Base-by-base conservation (phyloP, 2,329 filamentous ascomycete species). In the Penicillium sp. region DNA sequence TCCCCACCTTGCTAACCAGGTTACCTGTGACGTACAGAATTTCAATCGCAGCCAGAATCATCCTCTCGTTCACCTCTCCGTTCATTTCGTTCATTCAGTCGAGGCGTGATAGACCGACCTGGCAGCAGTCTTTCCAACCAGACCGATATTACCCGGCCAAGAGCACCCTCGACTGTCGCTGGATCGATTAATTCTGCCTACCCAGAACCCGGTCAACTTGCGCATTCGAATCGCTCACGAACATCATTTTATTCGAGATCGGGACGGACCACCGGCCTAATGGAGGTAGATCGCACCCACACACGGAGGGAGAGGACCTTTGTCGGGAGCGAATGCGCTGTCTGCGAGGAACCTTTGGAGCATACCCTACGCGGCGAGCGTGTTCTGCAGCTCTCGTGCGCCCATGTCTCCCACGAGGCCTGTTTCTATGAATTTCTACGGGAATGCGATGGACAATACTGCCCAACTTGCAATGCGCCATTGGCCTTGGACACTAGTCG, bases 401-500 rank as follows among this genome's bases (percentile, higher is more conserved):
- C 88, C n/a, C 94, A 99, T 75, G 93, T 99, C 58, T 92, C 93
- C 11, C 94, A 99, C 72, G 94, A 97, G 74, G 94, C 93, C 35
- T 99, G 94, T 76, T 97, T 99, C 72, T 97, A 97, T 77, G 94
- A 99, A 75, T 97, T 95, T 72, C 96, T 99, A 67, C 89, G 90
- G 69, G 93, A 97, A 70, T 89, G 93, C 57, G 92, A 97, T 65
- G 90, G 90, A 51, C 92, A 97, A 69, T 92, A 91, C 69, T 99
- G 94, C 76, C 94, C 94, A 29, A 89, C 90, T 62, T 99, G 94
- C 76, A 89, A 96, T 79, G 89, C 92, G 61, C 92, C 94, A 20
- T 78, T 99, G 50, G 91, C 92, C 60, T 80, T 99, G 42, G 94
- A 99, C 75, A 94, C 92, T 7, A 96, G 90, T 72, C 85, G 94